Evolutionary conservation across 1,139 yeast genomes (phyloP).

Genomic region (Lodderomyces jiufengensis): DNA sequence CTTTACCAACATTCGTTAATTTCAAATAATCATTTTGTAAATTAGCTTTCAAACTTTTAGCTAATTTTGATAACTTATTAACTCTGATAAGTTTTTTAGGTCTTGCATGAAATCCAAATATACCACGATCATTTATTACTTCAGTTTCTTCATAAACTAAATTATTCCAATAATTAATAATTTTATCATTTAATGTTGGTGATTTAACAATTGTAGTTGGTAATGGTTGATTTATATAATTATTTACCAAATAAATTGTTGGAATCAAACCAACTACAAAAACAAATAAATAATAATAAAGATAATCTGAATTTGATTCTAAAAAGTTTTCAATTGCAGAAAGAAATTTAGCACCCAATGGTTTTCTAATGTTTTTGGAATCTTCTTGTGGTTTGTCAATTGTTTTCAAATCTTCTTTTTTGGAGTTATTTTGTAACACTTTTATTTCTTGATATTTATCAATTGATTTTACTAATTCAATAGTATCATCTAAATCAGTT

Average conservation of each 20-base stretch:
- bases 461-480: conserved; percentile 1
- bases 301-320: conserved; percentile 19
- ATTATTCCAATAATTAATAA: conserved; percentile 11
- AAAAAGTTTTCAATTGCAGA: conserved; percentile 12
- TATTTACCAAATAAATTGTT: conserved; percentile 4
- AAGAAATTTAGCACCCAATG: background rate
- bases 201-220: conserved; percentile 6
- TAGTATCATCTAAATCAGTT: conserved; percentile 4
- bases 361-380: conserved; percentile 1
- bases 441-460: too few species aligned
- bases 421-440: background rate
- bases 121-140: background rate
- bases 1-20: too few species aligned
- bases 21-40: too few species aligned
- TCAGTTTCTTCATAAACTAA: conserved; percentile 15
- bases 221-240: background rate
- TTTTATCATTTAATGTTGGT: conserved; percentile 10
- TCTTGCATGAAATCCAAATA: conserved; percentile 3
- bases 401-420: background rate
- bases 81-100: conserved; percentile 8
- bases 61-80: conserved; percentile 8
- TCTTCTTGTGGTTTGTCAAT: background rate
- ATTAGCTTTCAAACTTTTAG: background rate
- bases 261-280: conserved; percentile 12
- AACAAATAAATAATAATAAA: conserved; percentile 17